Base-by-base conservation (phyloP, 83 land plant genomes). In the Picea mariana region DNA sequence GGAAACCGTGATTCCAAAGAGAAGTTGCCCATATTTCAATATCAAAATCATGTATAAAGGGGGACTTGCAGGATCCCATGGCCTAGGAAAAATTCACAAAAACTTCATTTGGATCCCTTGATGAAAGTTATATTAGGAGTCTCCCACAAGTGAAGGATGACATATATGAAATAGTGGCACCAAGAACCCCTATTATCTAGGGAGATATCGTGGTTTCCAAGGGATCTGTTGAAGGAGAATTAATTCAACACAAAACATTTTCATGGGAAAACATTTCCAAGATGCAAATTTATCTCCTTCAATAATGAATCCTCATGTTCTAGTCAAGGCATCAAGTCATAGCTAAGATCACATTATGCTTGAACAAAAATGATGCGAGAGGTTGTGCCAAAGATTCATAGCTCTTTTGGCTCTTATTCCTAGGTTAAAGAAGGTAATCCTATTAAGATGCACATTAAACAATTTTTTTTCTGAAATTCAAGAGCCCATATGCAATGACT, bases 381-480 rank as follows among this genome's bases (percentile, higher is more conserved):
- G 90, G 85, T 88, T 92, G 34, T 92, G 90, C 79, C 93, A 94
- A 84, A 84, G 88, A 38, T 94, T 94, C 79, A 87, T 92, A 6
- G 91, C 96, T 66, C 84, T 94, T 7, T 92, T 94, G 7, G 89
- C 91, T 8, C 82, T 94, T 65, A 87, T 94, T 21, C 94, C 93
- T 67, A 93, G 95, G 59, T 79, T 94, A 4, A 94, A 94, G 68
- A 92, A 94, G 96, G 96, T 94, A 88, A 21, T 20, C 9, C 3
- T 16, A 58, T 23, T 26, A 11, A 24, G 12, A 3, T 52, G 20
- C 4, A 62, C n/a, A n/a, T 62, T 65, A 23, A 23, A n/a, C 20
- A 65, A 23, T n/a, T 20, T 40, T 26, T 12, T 27, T 13, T 5
- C 7, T 73, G 55, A 9, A 15, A 26, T 34, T 5, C 17, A 59